These are phyloP conservation scores for Amaranthus tricolor DNA, from an alignment of 179 eudicot species.

Conservation along the genomic window DNA sequence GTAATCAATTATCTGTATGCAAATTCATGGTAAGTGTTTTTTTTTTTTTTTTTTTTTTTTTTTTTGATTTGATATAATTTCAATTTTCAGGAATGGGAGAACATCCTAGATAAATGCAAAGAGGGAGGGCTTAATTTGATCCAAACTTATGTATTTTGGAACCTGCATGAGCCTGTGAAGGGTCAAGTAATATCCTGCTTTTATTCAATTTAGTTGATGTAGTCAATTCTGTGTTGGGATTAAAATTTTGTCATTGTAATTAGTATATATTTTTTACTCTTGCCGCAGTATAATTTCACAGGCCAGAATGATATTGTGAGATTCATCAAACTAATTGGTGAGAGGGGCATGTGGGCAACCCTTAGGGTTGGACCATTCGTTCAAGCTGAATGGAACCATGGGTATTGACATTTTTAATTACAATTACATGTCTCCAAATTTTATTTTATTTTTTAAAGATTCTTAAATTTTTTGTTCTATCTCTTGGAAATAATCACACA, in stretches of 20 bases:
- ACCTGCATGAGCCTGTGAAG: constrained; percentile 76
- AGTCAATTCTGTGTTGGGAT: not conserved
- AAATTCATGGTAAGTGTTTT: not conserved
- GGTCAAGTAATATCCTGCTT: constrained; percentile 52
- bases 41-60: too few relatives aligned
- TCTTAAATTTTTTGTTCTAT: not conserved
- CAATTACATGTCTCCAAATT: not conserved
- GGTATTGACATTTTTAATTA: constrained; percentile 35
- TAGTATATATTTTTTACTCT: not conserved
- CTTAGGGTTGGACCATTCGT: constrained; percentile 83
- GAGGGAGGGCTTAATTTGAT: constrained; percentile 76
- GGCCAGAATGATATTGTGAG: constrained; percentile 67
- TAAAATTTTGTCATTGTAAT: not conserved
- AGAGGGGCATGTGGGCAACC: constrained; percentile 58
- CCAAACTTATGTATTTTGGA: constrained; percentile 89
- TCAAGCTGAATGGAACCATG: constrained; percentile 87
- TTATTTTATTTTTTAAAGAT: not conserved
- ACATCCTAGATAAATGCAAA: constrained; percentile 57
- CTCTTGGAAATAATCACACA: too few relatives aligned
- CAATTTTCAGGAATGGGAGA: constrained; percentile 60
- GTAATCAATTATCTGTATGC: not conserved
- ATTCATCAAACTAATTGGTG: constrained; percentile 57
- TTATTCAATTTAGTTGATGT: not conserved
- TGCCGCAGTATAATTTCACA: constrained; percentile 60
- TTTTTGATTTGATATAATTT: not conserved